phyloP scores from a whole-genome alignment of 1,139 yeast species.

The Spencermartinsiella ligniputridi region DNA sequence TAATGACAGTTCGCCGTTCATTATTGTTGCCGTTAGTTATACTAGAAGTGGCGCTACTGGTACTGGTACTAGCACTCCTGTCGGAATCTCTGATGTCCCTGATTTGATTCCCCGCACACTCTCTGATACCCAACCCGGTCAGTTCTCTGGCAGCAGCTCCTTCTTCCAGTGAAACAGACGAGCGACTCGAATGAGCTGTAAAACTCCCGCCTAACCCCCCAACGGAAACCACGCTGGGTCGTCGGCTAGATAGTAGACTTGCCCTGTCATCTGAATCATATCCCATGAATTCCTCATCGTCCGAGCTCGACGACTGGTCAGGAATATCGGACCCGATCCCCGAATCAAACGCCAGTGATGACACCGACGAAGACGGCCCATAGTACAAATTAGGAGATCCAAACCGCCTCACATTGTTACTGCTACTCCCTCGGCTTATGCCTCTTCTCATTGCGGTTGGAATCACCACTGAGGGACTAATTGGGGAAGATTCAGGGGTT shows the following conservation, averaged over 20 bases:
- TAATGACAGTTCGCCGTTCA: slow-evolving; percentile 10
- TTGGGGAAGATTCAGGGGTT: slow-evolving; percentile 25
- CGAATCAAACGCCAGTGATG: slow-evolving; percentile 25
- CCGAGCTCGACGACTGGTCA: slow-evolving; percentile 17
- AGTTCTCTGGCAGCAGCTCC: background rate
- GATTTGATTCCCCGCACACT: background rate
- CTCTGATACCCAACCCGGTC: background rate
- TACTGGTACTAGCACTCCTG: background rate
- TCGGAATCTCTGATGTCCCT: background rate
- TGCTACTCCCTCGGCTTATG: background rate
- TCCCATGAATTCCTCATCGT: slow-evolving; percentile 13
- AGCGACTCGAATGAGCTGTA: background rate
- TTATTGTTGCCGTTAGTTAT: background rate
- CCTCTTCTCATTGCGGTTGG: slow-evolving; percentile 4
- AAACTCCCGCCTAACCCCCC: background rate
- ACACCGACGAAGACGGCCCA: slow-evolving; percentile 26
- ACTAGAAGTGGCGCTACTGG: background rate
- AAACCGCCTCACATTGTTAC: background rate
- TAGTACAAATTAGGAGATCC: slow-evolving; percentile 8
- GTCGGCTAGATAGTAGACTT: slow-evolving; percentile 22
- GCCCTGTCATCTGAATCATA: slow-evolving; percentile 29
- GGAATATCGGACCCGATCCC: slow-evolving; percentile 3
- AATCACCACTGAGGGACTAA: slow-evolving; percentile 16
- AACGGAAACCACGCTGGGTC: slow-evolving; percentile 14
- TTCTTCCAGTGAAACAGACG: background rate